Evolutionary conservation across 2,329 filamentous ascomycete genomes (phyloP).

Genomic region (Leptographium wingfieldii): DNA sequence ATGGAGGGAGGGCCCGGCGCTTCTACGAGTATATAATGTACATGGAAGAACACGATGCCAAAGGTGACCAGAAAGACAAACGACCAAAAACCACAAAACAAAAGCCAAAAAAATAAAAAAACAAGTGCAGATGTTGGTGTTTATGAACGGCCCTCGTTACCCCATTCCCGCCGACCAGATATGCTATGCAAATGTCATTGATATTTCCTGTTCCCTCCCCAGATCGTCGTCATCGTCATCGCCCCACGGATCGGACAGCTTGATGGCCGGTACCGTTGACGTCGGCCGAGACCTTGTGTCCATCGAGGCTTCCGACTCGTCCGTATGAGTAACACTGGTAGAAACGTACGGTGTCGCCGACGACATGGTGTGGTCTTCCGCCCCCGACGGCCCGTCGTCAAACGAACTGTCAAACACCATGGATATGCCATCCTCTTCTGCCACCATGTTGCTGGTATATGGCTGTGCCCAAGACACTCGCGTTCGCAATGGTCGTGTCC

Average conservation of each 20-base stretch:
- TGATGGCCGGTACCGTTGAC: conserved; percentile 37
- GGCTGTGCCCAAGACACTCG: neutral
- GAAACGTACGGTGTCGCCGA: neutral
- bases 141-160: neutral
- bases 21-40: too few species aligned
- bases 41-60: too few species aligned
- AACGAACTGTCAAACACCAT: conserved; percentile 64
- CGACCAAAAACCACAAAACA: neutral
- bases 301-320: neutral
- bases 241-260: conserved; percentile 54
- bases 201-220: conserved; percentile 61
- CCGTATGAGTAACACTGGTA: neutral
- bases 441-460: conserved; percentile 11
- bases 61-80: too few species aligned
- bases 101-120: neutral
- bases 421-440: conserved; percentile 40
- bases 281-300: conserved; percentile 15
- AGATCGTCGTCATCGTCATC: conserved; percentile 50
- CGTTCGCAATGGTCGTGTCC: conserved; percentile 14
- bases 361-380: conserved; percentile 10
- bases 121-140: neutral
- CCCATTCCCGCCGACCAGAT: neutral
- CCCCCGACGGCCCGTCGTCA: conserved; percentile 22
- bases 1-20: too few species aligned
- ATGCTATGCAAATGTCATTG: conserved; percentile 63